These are phyloP conservation scores for Leishmania martiniquensis DNA, from an alignment of 208 protist species.

Conservation along the genomic window DNA sequence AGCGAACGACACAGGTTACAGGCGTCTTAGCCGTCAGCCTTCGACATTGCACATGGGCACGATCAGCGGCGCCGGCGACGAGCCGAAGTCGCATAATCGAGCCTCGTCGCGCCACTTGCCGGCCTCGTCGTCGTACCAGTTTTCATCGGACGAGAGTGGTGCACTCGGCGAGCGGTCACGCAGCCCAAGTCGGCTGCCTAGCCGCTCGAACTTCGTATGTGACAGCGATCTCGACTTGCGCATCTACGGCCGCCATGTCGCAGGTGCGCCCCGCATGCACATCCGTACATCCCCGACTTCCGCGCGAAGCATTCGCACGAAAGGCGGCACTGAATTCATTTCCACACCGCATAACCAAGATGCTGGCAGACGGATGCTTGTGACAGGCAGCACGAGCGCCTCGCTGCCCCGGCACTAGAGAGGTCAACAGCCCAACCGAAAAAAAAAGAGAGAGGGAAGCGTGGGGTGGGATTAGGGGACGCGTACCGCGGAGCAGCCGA, in stretches of 20 bases:
- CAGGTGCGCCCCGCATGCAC: constrained; percentile 6
- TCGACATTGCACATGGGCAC: constrained; percentile 8
- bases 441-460: too few species aligned
- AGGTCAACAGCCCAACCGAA: too few species aligned
- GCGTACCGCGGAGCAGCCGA: not conserved
- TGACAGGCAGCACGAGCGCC: not conserved
- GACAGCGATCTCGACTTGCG: constrained; percentile 21
- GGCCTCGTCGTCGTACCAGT: not conserved
- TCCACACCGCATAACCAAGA: constrained; percentile 2
- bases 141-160: not conserved
- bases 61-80: not conserved
- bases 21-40: not conserved
- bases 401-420: not conserved
- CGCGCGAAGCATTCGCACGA: not conserved
- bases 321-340: constrained; percentile 4
- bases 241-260: constrained; percentile 28
- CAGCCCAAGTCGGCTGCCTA: not conserved
- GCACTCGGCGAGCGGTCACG: not conserved
- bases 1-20: not conserved
- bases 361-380: not conserved
- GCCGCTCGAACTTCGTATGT: constrained; percentile 9
- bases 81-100: not conserved
- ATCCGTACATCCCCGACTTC: constrained; percentile 30
- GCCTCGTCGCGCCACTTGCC: constrained; percentile 1
- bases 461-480: too few species aligned